A percentile compares a stretch with the other conserved stretches of the same genome.
Evolutionary conservation across 441 rosid genomes (phyloP).

Genomic region (Melastoma candidum): DNA sequence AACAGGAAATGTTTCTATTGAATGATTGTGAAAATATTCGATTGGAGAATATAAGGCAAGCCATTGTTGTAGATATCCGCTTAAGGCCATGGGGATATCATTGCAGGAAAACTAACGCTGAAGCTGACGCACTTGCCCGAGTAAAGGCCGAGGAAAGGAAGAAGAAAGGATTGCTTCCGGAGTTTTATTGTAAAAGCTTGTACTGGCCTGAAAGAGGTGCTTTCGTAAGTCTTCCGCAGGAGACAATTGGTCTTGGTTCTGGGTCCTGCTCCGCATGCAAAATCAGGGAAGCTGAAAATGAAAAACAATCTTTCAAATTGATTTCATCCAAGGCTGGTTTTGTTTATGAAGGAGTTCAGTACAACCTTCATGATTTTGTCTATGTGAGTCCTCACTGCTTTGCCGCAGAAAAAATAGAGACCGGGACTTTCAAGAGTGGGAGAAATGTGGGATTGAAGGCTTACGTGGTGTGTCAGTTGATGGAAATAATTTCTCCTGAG

Average conservation of each 20-base stretch:
- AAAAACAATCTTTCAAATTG: constrained; percentile 28
- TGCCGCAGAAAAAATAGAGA: constrained; percentile 20
- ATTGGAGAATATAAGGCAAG: constrained; percentile 41
- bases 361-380: constrained; percentile 48
- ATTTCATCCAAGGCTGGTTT: constrained; percentile 33
- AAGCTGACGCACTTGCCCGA: constrained; percentile 42
- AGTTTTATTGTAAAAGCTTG: constrained; percentile 68
- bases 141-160: constrained; percentile 64
- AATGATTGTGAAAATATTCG: constrained; percentile 43
- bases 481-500: constrained; percentile 37
- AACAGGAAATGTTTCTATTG: constrained; percentile 64
- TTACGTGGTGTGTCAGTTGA: constrained; percentile 59
- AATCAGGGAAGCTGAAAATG: constrained; percentile 29
- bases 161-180: constrained; percentile 49
- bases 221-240: constrained; percentile 51
- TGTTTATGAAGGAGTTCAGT: constrained; percentile 32
- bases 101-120: constrained; percentile 31
- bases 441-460: constrained; percentile 71
- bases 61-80: constrained; percentile 33
- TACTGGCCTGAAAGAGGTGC: constrained; percentile 81
- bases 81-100: constrained; percentile 69
- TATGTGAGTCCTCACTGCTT: constrained; percentile 45
- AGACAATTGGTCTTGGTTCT: constrained; percentile 45
- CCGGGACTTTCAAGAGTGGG: constrained; percentile 51
- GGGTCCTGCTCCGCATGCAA: constrained; percentile 57